These are phyloP conservation scores for Trichoderma gracile DNA, from an alignment of 2,329 filamentous ascomycete genomes.

Conservation along the genomic window DNA sequence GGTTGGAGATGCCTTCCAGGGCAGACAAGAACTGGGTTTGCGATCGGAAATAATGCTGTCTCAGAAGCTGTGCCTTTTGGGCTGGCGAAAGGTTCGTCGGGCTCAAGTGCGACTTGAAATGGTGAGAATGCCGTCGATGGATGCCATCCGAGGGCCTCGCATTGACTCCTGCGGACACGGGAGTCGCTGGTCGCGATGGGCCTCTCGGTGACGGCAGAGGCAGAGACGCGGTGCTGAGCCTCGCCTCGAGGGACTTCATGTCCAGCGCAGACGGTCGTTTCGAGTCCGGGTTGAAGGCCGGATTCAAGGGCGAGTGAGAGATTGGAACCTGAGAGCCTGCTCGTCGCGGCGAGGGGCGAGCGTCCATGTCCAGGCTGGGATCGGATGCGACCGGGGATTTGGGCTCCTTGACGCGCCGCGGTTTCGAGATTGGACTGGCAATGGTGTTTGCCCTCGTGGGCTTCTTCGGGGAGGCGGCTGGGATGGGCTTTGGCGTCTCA, in stretches of 20 bases:
- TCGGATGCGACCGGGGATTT: conserved; percentile 50
- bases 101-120: conserved; percentile 56
- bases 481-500: conserved; percentile 51
- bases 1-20: conserved; percentile 80
- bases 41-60: conserved; percentile 81
- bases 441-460: conserved; percentile 71
- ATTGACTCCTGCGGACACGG: conserved; percentile 55
- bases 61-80: conserved; percentile 71
- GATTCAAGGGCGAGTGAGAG: conserved; percentile 31
- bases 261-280: conserved; percentile 54
- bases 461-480: conserved; percentile 66
- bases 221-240: conserved; percentile 67
- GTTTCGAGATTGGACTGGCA: conserved; percentile 50
- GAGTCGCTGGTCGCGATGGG: conserved; percentile 57
- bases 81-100: conserved; percentile 62
- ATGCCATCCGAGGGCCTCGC: conserved; percentile 51
- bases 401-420: conserved; percentile 50
- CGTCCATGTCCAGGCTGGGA: conserved; percentile 35
- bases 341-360: conserved; percentile 35
- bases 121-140: conserved; percentile 61
- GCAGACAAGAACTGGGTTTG: conserved; percentile 80
- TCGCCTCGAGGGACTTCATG: conserved; percentile 57
- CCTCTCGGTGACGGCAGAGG: conserved; percentile 61
- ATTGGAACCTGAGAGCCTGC: conserved; percentile 29
- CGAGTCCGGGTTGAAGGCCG: conserved; percentile 31